Evolutionary conservation across 768 basidiomycete species (phyloP).

Genomic region (Suillus fuscotomentosus): DNA sequence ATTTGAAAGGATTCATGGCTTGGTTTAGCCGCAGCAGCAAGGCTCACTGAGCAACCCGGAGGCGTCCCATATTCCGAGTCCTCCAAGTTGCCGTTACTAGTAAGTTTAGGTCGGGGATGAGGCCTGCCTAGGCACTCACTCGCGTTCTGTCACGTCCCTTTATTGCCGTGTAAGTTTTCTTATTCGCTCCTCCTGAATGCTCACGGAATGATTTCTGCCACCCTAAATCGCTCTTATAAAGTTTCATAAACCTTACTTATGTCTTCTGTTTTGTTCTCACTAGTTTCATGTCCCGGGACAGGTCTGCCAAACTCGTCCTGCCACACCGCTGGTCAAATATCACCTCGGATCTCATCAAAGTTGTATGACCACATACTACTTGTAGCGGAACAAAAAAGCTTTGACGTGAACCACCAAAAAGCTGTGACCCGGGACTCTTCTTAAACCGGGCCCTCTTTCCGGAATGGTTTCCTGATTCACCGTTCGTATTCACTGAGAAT

Average conservation of each 20-base stretch:
- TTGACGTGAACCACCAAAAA: constrained; percentile 30
- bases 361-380: constrained; percentile 21
- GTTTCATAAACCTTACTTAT: constrained; percentile 28
- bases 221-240: constrained; percentile 25
- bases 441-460: constrained; percentile 26
- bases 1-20: not conserved
- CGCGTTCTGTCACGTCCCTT: constrained; percentile 5
- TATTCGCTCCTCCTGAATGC: constrained; percentile 8
- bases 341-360: constrained; percentile 32
- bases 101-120: not conserved
- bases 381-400: constrained; percentile 14
- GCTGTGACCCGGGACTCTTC: constrained; percentile 28
- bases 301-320: constrained; percentile 32
- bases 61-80: too few species aligned
- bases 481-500: constrained; percentile 18
- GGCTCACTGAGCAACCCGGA: too few species aligned
- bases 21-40: too few species aligned
- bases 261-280: constrained; percentile 23
- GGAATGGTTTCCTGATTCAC: constrained; percentile 14
- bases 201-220: constrained; percentile 11
- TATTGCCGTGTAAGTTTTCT: constrained; percentile 8
- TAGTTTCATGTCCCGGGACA: constrained; percentile 25
- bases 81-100: constrained; percentile 3
- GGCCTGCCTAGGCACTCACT: constrained; percentile 17
- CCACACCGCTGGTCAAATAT: constrained; percentile 22